These are phyloP conservation scores for Vachellia pachyceras DNA, from an alignment of 306 rosid species.

Conservation along the genomic window DNA sequence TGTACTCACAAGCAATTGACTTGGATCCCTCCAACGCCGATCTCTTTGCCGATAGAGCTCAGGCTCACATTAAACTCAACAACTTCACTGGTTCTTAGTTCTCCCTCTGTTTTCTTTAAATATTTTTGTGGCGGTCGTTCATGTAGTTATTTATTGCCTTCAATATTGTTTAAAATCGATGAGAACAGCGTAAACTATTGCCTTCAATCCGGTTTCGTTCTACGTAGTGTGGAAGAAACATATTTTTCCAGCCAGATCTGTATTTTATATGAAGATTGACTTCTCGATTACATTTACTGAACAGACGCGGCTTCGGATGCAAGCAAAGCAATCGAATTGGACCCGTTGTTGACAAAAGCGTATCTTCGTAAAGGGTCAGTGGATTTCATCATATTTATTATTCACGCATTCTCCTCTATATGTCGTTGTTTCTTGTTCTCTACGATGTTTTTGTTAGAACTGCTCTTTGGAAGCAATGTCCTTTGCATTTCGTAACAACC, in stretches of 20 bases:
- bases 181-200: too few relatives aligned
- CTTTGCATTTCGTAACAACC: not conserved
- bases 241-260: not conserved
- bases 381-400: not conserved
- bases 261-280: not conserved
- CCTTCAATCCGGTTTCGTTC: not conserved
- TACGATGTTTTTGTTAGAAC: not conserved
- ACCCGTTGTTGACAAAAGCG: slow-evolving; percentile 62
- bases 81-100: slow-evolving; percentile 56
- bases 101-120: not conserved
- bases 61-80: slow-evolving; percentile 68
- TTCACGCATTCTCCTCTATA: not conserved
- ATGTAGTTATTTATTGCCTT: not conserved
- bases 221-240: not conserved
- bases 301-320: slow-evolving; percentile 91
- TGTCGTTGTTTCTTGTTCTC: not conserved
- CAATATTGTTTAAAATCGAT: too few relatives aligned
- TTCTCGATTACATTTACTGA: not conserved
- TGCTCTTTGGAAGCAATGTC: not conserved
- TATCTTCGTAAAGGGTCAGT: slow-evolving; percentile 87
- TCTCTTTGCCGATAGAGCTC: slow-evolving; percentile 65
- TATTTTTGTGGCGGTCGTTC: not conserved
- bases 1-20: slow-evolving; percentile 52
- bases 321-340: slow-evolving; percentile 72
- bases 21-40: slow-evolving; percentile 48